Evolutionary conservation across 495 filamentous ascomycete species (phyloP), one percentile per base, ranked within the genome.

Genomic region (Neurospora pannonica): DNA sequence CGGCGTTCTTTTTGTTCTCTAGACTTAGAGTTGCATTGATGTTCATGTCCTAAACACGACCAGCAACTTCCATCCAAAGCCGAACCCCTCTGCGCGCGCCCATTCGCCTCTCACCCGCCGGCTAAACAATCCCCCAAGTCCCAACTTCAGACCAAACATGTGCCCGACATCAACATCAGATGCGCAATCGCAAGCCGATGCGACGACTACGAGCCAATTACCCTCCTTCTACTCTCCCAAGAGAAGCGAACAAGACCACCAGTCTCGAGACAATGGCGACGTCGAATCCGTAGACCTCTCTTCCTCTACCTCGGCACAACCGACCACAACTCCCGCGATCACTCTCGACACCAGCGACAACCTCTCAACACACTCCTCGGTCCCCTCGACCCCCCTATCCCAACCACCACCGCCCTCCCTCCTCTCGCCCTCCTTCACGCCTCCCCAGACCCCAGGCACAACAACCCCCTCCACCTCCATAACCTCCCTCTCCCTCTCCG

Each of bases 351-450:
- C 74, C 28, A 70, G 70, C 28, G 46, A 77, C 70, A 72, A 76
- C 67, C 70, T 69, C 24, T 75, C 75, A 11, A 74, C 76, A 38
- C 72, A 75, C 15, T 79, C 74, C n/a, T 71, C 75, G 15, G 36
- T 72, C 3, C 54, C 73, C n/a, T 38, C 70, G 31, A 73, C 71
- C 17, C 73, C 74, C 2, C 73, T 79, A 6, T 76, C 71, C 19
- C 79, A 76, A 70, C 78, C 78, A 2, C 83, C 82, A 8, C 84
- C 84, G 2, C 78, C 81, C 5, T 85, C 84, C 9, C 85, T 94
- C 38, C 83, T 96, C 34, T 93, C 90, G 54, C 93, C 93, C 0
- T 89, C 90, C 62, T 94, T 95, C 81, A 95, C 93, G 28, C 93
- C 93, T 7, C 93, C 93, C n/a, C 89, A 89, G 5, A 93, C 92